Evolutionary conservation across 148 eudicot genomes (phyloP).

Genomic region (Chenopodium album): DNA sequence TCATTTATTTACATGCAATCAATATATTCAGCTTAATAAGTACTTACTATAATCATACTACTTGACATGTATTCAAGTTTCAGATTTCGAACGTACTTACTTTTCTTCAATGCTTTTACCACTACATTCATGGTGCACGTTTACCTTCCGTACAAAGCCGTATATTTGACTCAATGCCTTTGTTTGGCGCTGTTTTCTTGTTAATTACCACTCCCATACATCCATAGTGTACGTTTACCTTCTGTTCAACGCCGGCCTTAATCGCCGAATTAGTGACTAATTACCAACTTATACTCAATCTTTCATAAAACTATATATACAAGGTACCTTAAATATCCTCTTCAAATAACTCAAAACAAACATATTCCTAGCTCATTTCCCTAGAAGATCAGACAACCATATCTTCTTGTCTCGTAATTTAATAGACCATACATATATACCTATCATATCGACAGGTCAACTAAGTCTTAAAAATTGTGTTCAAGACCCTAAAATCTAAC

Average conservation of each 20-base stretch:
- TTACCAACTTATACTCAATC: constrained; percentile 12
- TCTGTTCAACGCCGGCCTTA: background rate
- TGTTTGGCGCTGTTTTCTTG: background rate
- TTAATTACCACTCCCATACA: background rate
- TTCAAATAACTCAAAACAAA: background rate
- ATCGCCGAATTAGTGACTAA: background rate
- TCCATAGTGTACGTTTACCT: background rate
- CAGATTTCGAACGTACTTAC: background rate
- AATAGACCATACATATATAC: background rate
- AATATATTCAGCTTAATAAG: background rate
- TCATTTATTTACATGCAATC: background rate
- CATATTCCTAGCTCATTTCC: background rate
- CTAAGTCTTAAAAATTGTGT: too few species aligned
- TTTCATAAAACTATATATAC: constrained; percentile 2
- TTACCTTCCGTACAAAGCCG: constrained; percentile 12
- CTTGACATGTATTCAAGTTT: constrained; percentile 5
- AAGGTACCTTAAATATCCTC: background rate
- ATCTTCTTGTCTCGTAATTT: background rate
- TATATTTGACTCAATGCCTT: background rate
- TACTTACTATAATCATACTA: background rate
- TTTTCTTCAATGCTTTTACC: constrained; percentile 1
- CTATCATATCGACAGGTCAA: background rate
- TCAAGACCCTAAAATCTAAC: background rate
- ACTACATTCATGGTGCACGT: background rate
- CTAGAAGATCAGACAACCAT: too few species aligned